Conservation (phyloP, 306 rosid genomes). For the Vigna angularis region DNA sequence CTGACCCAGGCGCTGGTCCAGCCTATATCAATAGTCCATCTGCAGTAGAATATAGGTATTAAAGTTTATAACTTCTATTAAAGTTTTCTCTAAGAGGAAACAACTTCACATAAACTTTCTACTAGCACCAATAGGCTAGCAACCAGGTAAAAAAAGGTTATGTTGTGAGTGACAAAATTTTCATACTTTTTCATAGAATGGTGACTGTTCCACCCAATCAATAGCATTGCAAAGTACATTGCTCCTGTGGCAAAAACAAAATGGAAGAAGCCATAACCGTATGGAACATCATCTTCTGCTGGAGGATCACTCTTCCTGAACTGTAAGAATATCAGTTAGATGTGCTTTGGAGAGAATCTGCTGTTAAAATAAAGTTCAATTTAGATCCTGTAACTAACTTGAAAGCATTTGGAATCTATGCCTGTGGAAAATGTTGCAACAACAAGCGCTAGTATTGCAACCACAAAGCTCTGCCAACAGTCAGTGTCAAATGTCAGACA, state of each 20-base stretch:
- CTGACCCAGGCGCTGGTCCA: slow-evolving; percentile 99
- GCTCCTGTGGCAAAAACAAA: slow-evolving; percentile 97
- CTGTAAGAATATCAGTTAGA: slow-evolving; percentile 60
- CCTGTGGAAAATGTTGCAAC: slow-evolving; percentile 96
- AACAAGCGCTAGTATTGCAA: slow-evolving; percentile 84
- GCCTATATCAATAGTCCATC: slow-evolving; percentile 98
- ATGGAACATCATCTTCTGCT: slow-evolving; percentile 85
- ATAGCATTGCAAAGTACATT: slow-evolving; percentile 97
- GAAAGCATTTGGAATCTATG: slow-evolving; percentile 91
- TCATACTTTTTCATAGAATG: slow-evolving; percentile 77
- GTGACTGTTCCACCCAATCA: slow-evolving; percentile 90
- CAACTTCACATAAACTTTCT: slow-evolving; percentile 29
- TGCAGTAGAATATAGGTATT: slow-evolving; percentile 41
- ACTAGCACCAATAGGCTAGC: slow-evolving; percentile 5
- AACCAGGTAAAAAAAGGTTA: not conserved
- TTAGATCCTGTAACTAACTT: slow-evolving; percentile 64
- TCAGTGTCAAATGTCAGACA: slow-evolving; percentile 37
- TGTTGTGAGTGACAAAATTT: not conserved
- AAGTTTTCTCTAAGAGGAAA: not conserved
- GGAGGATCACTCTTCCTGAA: slow-evolving; percentile 63
- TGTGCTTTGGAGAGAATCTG: slow-evolving; percentile 39
- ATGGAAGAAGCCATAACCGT: slow-evolving; percentile 98
- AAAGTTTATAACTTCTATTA: not conserved
- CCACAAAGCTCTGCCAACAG: slow-evolving; percentile 80
- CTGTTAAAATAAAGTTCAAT: slow-evolving; percentile 28